Evolutionary conservation across 140 eudicot species (phyloP).

Genomic region (Flaveria floridana): DNA sequence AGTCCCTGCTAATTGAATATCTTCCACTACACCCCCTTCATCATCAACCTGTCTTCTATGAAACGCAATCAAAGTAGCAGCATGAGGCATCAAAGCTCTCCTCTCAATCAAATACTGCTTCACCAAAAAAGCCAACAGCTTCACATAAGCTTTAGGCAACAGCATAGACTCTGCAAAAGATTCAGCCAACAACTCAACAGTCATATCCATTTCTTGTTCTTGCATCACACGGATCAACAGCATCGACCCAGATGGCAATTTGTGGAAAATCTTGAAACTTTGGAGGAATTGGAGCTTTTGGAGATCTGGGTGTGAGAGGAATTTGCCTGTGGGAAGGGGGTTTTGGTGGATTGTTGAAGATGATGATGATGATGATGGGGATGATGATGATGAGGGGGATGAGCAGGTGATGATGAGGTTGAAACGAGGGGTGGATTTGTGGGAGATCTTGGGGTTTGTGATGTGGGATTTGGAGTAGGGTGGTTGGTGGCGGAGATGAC

Average conservation of each 20-base stretch:
- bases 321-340: slow-evolving; percentile 55
- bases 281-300: slow-evolving; percentile 56
- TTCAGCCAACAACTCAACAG: slow-evolving; percentile 62
- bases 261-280: slow-evolving; percentile 50
- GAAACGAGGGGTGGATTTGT: slow-evolving; percentile 38
- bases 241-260: slow-evolving; percentile 74
- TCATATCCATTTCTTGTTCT: slow-evolving; percentile 70
- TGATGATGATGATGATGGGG: slow-evolving; percentile 39
- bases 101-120: slow-evolving; percentile 77
- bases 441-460: slow-evolving; percentile 34
- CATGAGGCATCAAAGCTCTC: slow-evolving; percentile 69
- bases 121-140: slow-evolving; percentile 60
- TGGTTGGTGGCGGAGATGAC: slow-evolving; percentile 32
- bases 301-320: slow-evolving; percentile 59
- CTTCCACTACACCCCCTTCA: slow-evolving; percentile 40
- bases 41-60: slow-evolving; percentile 39
- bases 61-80: slow-evolving; percentile 73
- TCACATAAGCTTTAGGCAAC: slow-evolving; percentile 61
- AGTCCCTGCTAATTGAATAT: slow-evolving; percentile 81
- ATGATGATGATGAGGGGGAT: slow-evolving; percentile 32
- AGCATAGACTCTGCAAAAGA: slow-evolving; percentile 88
- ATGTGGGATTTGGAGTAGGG: slow-evolving; percentile 37
- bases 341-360: slow-evolving; percentile 44
- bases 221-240: slow-evolving; percentile 68
- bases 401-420: slow-evolving; percentile 43